phyloP scores from a whole-genome alignment of 2,329 filamentous ascomycete species.

The Paecilomyces dactylethromorphus region DNA sequence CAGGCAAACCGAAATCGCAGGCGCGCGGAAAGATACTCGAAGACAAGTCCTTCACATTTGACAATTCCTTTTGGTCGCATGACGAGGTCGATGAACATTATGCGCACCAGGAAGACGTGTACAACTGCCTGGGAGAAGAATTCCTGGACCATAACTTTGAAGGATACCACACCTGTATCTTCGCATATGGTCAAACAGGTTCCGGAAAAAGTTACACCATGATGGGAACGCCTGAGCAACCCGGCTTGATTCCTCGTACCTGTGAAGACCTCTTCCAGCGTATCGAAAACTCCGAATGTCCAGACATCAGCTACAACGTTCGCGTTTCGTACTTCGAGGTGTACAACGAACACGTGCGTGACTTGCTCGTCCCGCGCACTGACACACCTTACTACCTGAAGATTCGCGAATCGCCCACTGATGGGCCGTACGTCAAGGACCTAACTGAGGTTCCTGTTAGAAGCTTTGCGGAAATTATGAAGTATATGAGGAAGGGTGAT shows the following conservation, averaged over 20 bases:
- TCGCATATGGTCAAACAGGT: conserved; percentile 95
- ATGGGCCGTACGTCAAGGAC: conserved; percentile 95
- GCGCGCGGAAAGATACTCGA: conserved; percentile 66
- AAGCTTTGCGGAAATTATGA: conserved; percentile 78
- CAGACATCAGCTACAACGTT: conserved; percentile 93
- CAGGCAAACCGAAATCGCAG: conserved; percentile 53
- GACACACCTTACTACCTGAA: conserved; percentile 88
- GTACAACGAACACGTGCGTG: conserved; percentile 98
- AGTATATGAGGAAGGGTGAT: conserved; percentile 86
- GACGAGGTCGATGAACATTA: conserved; percentile 73
- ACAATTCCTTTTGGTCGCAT: conserved; percentile 98
- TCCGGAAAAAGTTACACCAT: conserved; percentile 97
- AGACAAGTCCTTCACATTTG: conserved; percentile 89
- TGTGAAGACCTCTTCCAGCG: conserved; percentile 94
- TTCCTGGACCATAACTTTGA: conserved; percentile 99
- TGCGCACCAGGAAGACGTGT: conserved; percentile 86
- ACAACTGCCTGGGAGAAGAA: conserved; percentile 88
- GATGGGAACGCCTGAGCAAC: conserved; percentile 83
- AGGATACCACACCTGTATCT: conserved; percentile 98
- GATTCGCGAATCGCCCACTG: conserved; percentile 89
- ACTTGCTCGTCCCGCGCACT: conserved; percentile 75
- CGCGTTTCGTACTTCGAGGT: conserved; percentile 98
- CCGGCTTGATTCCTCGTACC: conserved; percentile 87
- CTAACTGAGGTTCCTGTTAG: conserved; percentile 88
- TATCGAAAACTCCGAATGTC: conserved; percentile 76